Base-by-base conservation (phyloP, 768 basidiomycete species). In the Erythrobasidium yunnanense region DNA sequence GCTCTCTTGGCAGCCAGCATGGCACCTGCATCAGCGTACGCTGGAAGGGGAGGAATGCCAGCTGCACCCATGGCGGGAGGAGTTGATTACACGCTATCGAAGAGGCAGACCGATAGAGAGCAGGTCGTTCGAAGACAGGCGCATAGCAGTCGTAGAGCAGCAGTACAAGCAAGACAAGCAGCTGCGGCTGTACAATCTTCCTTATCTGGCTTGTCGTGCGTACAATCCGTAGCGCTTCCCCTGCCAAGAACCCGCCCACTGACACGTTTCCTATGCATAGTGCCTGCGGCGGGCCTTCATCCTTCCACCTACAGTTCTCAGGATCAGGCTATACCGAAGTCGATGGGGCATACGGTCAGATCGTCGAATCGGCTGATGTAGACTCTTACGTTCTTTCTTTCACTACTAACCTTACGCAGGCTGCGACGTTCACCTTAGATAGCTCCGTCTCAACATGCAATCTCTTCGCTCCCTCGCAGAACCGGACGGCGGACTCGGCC, bases 61-160 rank as follows among this genome's bases (percentile, higher is more conserved):
- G 49, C 49, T 23, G 49, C 49, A 25, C 49, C 49, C 23, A 51
- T 51, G 17, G 49, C 49, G 22, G 49, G 49, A 25, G 49, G 23
- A 13, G 25, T 51, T 8, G 11, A 11, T n/a, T 11, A 42, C 38
- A 42, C 11, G 38, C 38, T 42, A 2, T n/a, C 34, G 38, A 35
- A 45, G 22, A n/a, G 56, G 22, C 56, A 58, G 35, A 58, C 56
- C 5, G 47, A 38, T 38, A 58, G 56, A 47, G 56, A 58, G 27
- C 56, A 58, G 42, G 56, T 58, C 25, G 56, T 58, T 25, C 56
- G 56, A 18, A 35, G 56, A 35, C 34, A 42, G 56, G 27, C 56
- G 17, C 56, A 58, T 30, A 47, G 42, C 56, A 35, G 34, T 35
- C n/a, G 11, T n/a, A 42, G 38, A n/a, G 38, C 38, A 11, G 38